Conservation (phyloP, 164 flowering plant species). For the Kingdonia uniflora region DNA sequence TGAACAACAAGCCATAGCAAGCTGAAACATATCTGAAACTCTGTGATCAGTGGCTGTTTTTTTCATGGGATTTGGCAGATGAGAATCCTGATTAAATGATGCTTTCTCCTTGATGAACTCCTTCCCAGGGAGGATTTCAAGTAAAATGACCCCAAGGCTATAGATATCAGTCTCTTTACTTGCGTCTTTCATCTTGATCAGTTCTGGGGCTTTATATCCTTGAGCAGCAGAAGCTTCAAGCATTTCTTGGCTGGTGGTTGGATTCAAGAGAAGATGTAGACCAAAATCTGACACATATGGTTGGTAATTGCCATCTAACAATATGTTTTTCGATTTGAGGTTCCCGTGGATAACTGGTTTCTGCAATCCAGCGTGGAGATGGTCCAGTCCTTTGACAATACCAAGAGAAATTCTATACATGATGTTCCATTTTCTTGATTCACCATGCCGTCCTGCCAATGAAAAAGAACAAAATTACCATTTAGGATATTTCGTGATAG, state of each 20-base stretch:
- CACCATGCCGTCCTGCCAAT: conserved; percentile 37
- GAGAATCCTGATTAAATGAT: conserved; percentile 37
- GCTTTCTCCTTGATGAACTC: conserved; percentile 45
- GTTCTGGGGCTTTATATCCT: conserved; percentile 95
- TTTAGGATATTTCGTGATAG: conserved; percentile 1
- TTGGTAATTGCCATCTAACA: conserved; percentile 40
- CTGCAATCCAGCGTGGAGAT: conserved; percentile 59
- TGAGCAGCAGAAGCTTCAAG: conserved; percentile 58
- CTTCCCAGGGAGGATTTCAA: conserved; percentile 72
- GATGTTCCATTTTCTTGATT: conserved; percentile 52
- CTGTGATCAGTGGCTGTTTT: conserved; percentile 50
- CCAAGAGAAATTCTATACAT: conserved; percentile 58
- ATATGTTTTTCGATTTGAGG: conserved; percentile 74
- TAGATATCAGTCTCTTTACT: conserved; percentile 59
- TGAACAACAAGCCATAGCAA: conserved; percentile 91
- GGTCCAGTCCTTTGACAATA: conserved; percentile 59
- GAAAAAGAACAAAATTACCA: neutral
- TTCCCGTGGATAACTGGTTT: conserved; percentile 78
- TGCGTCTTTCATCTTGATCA: conserved; percentile 85
- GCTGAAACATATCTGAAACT: conserved; percentile 53
- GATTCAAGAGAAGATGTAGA: conserved; percentile 59
- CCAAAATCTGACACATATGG: conserved; percentile 72
- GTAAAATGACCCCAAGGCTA: conserved; percentile 80
- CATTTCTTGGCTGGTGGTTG: conserved; percentile 65
- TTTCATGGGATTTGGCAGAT: conserved; percentile 53